Percentiles rank a stretch among this genome's conserved stretches.
Conservation (phyloP, 1,139 yeast species). For the Blastobotrys raffinosifermentans region DNA sequence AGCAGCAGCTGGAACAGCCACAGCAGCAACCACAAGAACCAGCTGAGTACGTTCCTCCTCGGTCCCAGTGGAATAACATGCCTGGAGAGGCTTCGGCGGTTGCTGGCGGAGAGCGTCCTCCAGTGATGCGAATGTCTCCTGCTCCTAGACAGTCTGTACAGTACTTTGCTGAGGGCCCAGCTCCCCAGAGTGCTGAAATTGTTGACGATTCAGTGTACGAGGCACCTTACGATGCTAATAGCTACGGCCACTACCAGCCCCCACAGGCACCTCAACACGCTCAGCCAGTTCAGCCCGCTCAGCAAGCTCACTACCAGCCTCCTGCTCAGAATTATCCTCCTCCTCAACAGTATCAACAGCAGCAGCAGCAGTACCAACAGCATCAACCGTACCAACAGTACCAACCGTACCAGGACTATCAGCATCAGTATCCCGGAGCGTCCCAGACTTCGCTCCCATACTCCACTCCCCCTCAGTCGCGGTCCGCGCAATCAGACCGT, state of each 20-base stretch:
- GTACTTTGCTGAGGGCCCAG: neutral
- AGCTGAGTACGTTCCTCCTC: constrained; percentile 19
- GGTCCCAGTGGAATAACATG: constrained; percentile 17
- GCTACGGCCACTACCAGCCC: constrained; percentile 9
- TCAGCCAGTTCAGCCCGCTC: constrained; percentile 6
- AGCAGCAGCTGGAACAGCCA: constrained; percentile 6
- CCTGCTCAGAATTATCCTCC: neutral
- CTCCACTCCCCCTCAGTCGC: constrained; percentile 7
- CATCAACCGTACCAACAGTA: constrained; percentile 8
- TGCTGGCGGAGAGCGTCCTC: neutral
- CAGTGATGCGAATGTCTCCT: constrained; percentile 1
- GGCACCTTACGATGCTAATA: constrained; percentile 1
- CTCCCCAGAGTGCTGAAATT: constrained; percentile 1
- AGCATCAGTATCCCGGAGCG: constrained; percentile 9
- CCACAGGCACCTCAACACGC: constrained; percentile 6
- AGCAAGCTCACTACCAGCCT: neutral
- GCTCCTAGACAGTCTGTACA: constrained; percentile 3
- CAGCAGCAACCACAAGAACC: constrained; percentile 6
- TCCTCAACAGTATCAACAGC: neutral
- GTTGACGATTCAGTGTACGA: constrained; percentile 2
- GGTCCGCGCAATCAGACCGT: constrained; percentile 9
- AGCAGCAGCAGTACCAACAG: constrained; percentile 5
- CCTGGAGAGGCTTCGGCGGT: constrained; percentile 1
- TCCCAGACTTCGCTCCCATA: neutral
- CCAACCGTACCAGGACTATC: constrained; percentile 33